Conservation (phyloP, 495 filamentous ascomycete genomes). For the Neurospora africana region DNA sequence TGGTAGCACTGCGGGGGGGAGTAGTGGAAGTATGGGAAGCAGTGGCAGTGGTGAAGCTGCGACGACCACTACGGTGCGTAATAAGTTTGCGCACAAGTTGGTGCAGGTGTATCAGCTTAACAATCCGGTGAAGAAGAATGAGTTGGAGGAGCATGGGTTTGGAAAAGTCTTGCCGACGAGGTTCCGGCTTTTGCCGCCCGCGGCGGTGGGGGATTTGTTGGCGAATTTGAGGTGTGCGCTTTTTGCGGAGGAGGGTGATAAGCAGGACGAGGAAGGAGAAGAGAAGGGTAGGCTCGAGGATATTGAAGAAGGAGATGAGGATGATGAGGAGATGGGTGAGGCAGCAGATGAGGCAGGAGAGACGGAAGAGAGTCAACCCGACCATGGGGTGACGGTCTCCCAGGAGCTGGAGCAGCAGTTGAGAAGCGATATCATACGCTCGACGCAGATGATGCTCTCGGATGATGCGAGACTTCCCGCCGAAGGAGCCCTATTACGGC, state of each 20-base stretch:
- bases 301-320: not conserved
- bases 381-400: constrained; percentile 20
- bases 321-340: constrained; percentile 1
- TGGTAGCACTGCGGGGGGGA: not conserved
- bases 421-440: constrained; percentile 31
- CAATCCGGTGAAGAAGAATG: constrained; percentile 32
- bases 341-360: not conserved
- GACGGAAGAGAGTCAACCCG: not conserved
- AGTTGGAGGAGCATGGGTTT: constrained; percentile 35
- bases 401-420: constrained; percentile 39
- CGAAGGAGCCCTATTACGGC: not conserved
- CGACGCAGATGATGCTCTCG: constrained; percentile 22
- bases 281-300: constrained; percentile 2
- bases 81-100: constrained; percentile 36
- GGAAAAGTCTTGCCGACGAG: constrained; percentile 26
- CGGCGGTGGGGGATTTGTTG: constrained; percentile 35
- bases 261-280: constrained; percentile 2
- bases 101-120: constrained; percentile 43
- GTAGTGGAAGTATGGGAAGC: not conserved
- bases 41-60: not conserved
- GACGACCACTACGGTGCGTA: not conserved
- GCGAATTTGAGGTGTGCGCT: constrained; percentile 33
- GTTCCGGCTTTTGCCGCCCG: constrained; percentile 33
- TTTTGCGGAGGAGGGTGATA: constrained; percentile 21
- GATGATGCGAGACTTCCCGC: not conserved